A percentile compares a stretch with the other conserved stretches of the same genome.
phyloP scores from a whole-genome alignment of 2,329 filamentous ascomycete genomes.

The Alternaria triticina region DNA sequence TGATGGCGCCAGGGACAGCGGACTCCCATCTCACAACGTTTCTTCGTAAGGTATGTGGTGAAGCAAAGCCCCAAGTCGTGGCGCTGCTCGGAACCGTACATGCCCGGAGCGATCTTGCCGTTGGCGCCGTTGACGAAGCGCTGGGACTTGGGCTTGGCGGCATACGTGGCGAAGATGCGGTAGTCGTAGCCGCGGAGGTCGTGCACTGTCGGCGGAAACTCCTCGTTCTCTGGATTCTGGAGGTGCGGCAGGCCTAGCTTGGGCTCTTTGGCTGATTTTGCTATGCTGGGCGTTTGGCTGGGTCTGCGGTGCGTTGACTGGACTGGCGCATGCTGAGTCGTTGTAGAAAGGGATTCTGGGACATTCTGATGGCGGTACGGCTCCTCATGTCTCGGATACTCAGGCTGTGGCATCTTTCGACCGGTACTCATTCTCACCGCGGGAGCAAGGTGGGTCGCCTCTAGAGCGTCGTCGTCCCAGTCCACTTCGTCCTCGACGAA shows the following conservation, averaged over 20 bases:
- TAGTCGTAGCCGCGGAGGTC: constrained; percentile 10
- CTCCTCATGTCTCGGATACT: not conserved
- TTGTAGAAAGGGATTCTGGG: rapidly evolving
- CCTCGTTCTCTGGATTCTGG: not conserved
- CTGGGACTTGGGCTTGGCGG: not conserved
- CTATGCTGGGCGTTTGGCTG: not conserved
- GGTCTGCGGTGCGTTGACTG: not conserved
- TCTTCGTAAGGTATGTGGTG: constrained; percentile 12
- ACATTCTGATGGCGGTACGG: not conserved
- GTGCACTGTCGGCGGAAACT: constrained; percentile 1
- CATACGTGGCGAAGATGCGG: not conserved
- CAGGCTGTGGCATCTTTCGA: not conserved
- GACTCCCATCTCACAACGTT: constrained; percentile 11
- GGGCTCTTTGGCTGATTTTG: not conserved
- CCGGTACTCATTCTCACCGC: not conserved
- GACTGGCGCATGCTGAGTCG: not conserved
- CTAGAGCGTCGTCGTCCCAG: not conserved
- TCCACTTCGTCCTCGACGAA: not conserved
- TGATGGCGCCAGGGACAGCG: constrained; percentile 22
- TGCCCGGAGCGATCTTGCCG: constrained; percentile 6
- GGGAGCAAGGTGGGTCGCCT: not conserved
- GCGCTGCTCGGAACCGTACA: constrained; percentile 6
- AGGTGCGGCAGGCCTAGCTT: not conserved
- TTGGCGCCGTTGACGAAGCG: constrained; percentile 5
- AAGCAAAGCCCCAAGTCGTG: constrained; percentile 19